Base-by-base conservation (phyloP, 805 yeast genomes). In the Saccharomyces paradoxus region DNA sequence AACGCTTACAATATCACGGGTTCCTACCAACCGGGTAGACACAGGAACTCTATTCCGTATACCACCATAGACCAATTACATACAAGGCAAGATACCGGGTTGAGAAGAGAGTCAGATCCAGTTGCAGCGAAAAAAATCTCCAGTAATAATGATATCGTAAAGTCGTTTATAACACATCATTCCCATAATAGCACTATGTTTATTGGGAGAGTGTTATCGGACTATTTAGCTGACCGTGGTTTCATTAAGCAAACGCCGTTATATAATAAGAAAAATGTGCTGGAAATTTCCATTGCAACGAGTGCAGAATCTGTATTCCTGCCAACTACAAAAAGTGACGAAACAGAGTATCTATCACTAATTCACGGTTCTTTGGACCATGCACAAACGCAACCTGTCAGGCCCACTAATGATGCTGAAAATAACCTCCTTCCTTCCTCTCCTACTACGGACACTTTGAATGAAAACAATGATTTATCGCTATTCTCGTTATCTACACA, bases 281-380 rank as follows among this genome's bases (percentile, higher is more conserved):
- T 64, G 12, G 60, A 51, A 14, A 62, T 73, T 4, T 63, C 70
- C 4, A 47, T 71, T 1, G 68, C 74, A 7, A 63, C 73, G 0
- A 62, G 65, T 4, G 73, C 74, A 21, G 73, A 71, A 13, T 60
- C 63, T 29, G 63, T 73, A 4, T 72, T 73, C 50, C 50, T 73
- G 31, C 72, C 73, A 2, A 65, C 73, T 22, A 52, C 63, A 21
- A 59, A 70, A 2, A 57, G 61, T 10, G 56, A 59, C 30, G 67
- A 64, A 27, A 72, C 68, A 48, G 70, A 67, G 51, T 67, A 69
- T 54, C 50, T 64, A 26, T 57, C 59, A 1, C 55, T 62, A 24
- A 32, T 65, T 28, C 59, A 59, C 49, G 65, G 21, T 13, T 28
- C 26, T n/a, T 32, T 26, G 13, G 13, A 37, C 4, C 44, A 21